Conservation (phyloP, 2,329 filamentous ascomycete species). For the Aspergillus ochraceoroseus region DNA sequence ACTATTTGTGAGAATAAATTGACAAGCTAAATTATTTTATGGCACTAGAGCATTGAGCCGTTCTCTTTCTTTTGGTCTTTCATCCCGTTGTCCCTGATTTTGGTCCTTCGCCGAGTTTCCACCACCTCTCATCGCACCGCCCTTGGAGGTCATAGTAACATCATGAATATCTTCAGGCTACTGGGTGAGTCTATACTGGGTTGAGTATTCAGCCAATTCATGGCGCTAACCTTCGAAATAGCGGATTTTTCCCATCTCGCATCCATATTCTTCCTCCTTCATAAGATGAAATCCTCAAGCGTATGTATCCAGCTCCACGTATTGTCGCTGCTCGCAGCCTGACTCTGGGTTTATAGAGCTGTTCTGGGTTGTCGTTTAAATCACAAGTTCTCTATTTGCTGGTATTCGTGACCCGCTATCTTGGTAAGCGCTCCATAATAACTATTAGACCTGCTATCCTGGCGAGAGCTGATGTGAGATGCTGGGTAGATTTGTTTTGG, state of each 20-base stretch:
- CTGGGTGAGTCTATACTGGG: constrained; percentile 47
- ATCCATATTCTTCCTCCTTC: constrained; percentile 89
- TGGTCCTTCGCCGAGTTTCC: too few relatives aligned
- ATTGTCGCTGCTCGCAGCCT: constrained; percentile 4
- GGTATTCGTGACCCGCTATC: constrained; percentile 89
- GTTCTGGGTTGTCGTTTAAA: constrained; percentile 96
- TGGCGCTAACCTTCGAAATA: constrained; percentile 41
- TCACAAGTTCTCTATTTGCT: constrained; percentile 92
- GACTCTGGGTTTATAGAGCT: constrained; percentile 61
- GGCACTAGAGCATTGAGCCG: too few relatives aligned
- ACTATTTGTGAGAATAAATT: too few relatives aligned
- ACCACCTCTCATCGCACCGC: neutral
- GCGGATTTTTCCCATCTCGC: constrained; percentile 92
- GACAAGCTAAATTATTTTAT: too few relatives aligned
- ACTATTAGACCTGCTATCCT: neutral
- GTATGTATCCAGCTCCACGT: constrained; percentile 49
- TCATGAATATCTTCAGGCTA: constrained; percentile 67
- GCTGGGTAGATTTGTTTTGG: constrained; percentile 70
- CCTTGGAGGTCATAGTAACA: constrained; percentile 28
- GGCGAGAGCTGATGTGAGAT: neutral
- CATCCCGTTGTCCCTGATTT: too few relatives aligned
- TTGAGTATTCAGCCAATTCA: neutral
- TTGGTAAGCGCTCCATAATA: constrained; percentile 54
- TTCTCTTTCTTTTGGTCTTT: too few relatives aligned
- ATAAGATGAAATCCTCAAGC: constrained; percentile 92